Conservation (phyloP, 306 rosid genomes). For the Arachis stenosperma region DNA sequence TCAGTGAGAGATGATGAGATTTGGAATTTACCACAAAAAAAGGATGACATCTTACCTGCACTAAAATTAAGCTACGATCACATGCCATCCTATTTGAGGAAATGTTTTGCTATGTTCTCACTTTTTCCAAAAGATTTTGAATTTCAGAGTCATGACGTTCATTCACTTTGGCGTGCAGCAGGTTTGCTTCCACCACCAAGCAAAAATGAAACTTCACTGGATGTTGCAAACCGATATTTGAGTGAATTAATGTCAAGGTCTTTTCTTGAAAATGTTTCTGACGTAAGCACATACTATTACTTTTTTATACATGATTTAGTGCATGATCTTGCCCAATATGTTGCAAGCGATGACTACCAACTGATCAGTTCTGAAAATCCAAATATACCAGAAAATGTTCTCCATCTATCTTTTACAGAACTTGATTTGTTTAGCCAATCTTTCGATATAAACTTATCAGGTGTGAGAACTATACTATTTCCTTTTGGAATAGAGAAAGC, state of each 20-base stretch:
- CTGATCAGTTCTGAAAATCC: not conserved
- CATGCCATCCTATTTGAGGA: slow-evolving; percentile 40
- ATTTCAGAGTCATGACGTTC: not conserved
- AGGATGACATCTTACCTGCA: slow-evolving; percentile 35
- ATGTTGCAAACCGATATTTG: slow-evolving; percentile 29
- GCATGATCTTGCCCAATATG: slow-evolving; percentile 40
- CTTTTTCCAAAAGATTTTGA: slow-evolving; percentile 20
- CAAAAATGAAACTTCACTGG: not conserved
- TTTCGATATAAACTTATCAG: not conserved
- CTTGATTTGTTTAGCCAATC: not conserved
- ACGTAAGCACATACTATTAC: not conserved
- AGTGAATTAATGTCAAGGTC: slow-evolving; percentile 36
- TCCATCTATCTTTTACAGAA: slow-evolving; percentile 10
- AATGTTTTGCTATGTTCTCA: slow-evolving; percentile 42
- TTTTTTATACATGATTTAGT: slow-evolving; percentile 41
- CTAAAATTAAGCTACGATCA: slow-evolving; percentile 45
- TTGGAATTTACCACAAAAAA: slow-evolving; percentile 36
- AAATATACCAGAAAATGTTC: not conserved
- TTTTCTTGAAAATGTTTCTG: slow-evolving; percentile 32
- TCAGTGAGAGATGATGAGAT: slow-evolving; percentile 37
- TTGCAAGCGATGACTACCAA: slow-evolving; percentile 27
- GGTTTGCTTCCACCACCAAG: slow-evolving; percentile 39
- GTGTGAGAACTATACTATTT: slow-evolving; percentile 12
- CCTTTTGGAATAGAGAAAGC: not conserved
- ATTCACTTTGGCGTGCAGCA: slow-evolving; percentile 37